Percentiles rank a stretch among this genome's conserved stretches.
These are phyloP conservation scores for Leccinellum rugosiceps DNA, from an alignment of 768 basidiomycete genomes.

Conservation along the genomic window DNA sequence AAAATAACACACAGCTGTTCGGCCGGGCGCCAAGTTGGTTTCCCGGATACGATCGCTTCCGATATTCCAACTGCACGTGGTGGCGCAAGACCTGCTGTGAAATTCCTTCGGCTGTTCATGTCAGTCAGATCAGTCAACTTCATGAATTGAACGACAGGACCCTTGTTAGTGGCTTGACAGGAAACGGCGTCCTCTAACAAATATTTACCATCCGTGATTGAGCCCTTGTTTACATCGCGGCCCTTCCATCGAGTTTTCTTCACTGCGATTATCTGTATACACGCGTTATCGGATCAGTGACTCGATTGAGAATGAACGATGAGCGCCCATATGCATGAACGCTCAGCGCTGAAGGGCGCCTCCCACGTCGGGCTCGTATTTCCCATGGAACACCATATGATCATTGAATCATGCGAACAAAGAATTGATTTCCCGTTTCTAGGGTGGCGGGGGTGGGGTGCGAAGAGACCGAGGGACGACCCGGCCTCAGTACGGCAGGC, in stretches of 20 bases:
- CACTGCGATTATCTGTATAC: not conserved
- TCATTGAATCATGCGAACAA: not conserved
- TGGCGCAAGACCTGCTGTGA: constrained; percentile 3
- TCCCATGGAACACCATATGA: constrained; percentile 4
- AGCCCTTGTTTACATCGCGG: not conserved
- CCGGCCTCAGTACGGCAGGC: not conserved
- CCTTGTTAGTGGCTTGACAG: constrained; percentile 6
- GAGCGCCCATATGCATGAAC: not conserved
- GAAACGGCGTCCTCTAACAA: constrained; percentile 1
- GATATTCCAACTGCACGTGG: not conserved
- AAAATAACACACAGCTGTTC: not conserved
- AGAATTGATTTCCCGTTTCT: constrained; percentile 3
- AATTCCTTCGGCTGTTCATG: not conserved
- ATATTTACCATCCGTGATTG: not conserved
- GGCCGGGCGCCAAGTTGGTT: not conserved
- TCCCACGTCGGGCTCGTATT: not conserved
- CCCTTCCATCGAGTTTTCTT: not conserved
- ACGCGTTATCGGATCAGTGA: not conserved
- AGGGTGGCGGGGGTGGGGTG: not conserved
- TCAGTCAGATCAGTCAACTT: not conserved
- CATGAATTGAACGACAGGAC: constrained; percentile 6
- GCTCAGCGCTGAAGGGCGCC: not conserved
- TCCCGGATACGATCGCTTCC: not conserved
- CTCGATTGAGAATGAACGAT: not conserved
- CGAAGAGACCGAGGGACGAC: not conserved